These are phyloP conservation scores for Chaetomium sp. DNA, from an alignment of 2,329 filamentous ascomycete genomes.

Conservation along the genomic window DNA sequence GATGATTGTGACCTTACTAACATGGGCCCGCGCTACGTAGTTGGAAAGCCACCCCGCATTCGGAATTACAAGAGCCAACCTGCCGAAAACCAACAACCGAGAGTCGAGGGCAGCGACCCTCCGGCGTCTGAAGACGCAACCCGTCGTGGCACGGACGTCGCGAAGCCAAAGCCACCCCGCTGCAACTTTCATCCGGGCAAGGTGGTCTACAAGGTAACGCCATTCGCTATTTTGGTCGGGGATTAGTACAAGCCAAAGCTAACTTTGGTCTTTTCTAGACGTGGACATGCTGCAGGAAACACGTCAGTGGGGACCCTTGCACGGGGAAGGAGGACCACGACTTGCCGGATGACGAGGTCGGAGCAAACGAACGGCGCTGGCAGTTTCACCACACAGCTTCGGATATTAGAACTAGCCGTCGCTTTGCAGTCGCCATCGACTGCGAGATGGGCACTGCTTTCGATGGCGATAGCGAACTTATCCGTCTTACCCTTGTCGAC, in stretches of 20 bases:
- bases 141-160: background rate
- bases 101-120: background rate
- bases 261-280: constrained; percentile 3
- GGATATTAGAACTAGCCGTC: background rate
- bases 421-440: constrained; percentile 42
- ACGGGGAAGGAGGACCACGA: constrained; percentile 8
- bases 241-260: background rate
- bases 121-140: background rate
- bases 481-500: constrained; percentile 55
- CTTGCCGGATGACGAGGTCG: background rate
- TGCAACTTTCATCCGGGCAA: constrained; percentile 12
- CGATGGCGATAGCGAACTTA: constrained; percentile 52
- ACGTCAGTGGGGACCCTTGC: constrained; percentile 13
- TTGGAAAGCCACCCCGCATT: background rate
- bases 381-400: constrained; percentile 18
- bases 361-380: constrained; percentile 17
- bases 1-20: background rate
- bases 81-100: background rate
- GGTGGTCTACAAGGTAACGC: background rate
- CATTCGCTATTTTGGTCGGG: too few species aligned
- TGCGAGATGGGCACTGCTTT: constrained; percentile 57
- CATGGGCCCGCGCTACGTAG: background rate
- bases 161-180: background rate
- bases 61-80: background rate
- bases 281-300: constrained; percentile 25